Conservation (phyloP, 164 flowering plant species). For the Kingdonia uniflora region DNA sequence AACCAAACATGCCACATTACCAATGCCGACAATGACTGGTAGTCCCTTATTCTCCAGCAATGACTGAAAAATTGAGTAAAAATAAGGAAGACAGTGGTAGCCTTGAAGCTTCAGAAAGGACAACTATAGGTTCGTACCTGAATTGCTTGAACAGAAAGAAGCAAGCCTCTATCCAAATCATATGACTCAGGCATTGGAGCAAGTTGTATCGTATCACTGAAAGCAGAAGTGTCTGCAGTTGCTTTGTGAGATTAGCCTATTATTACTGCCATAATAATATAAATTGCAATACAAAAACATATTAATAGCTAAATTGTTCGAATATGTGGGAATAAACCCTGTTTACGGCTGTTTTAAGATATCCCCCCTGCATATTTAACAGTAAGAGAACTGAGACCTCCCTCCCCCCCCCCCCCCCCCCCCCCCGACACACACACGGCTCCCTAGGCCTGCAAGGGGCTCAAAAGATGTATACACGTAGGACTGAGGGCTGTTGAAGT, state of each 20-base stretch:
- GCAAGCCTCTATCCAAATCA: conserved; percentile 92
- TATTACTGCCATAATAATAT: conserved; percentile 8
- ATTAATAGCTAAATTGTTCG: too few species aligned
- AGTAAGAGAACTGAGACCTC: too few species aligned
- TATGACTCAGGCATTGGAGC: conserved; percentile 95
- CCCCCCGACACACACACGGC: too few species aligned
- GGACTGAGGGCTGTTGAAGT: too few species aligned
- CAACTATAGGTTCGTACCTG: conserved; percentile 42
- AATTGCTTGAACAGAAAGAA: conserved; percentile 94
- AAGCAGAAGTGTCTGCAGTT: conserved; percentile 83
- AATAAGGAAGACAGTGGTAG: neutral
- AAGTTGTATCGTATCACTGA: conserved; percentile 71
- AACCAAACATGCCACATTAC: conserved; percentile 25
- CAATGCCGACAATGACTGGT: conserved; percentile 98
- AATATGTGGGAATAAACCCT: too few species aligned
- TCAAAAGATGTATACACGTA: too few species aligned
- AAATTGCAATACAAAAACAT: too few species aligned
- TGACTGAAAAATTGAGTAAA: conserved; percentile 44
- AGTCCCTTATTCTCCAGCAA: conserved; percentile 85
- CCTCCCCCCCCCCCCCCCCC: too few species aligned
- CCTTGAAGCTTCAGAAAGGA: conserved; percentile 2
- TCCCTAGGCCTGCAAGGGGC: too few species aligned
- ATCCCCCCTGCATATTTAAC: too few species aligned
- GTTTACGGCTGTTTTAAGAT: too few species aligned
- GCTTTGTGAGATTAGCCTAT: conserved; percentile 62